A percentile compares a stretch with the other conserved stretches of the same genome.
phyloP scores from a whole-genome alignment of 306 rosid species.

The Herpetospermum pedunculosum region DNA sequence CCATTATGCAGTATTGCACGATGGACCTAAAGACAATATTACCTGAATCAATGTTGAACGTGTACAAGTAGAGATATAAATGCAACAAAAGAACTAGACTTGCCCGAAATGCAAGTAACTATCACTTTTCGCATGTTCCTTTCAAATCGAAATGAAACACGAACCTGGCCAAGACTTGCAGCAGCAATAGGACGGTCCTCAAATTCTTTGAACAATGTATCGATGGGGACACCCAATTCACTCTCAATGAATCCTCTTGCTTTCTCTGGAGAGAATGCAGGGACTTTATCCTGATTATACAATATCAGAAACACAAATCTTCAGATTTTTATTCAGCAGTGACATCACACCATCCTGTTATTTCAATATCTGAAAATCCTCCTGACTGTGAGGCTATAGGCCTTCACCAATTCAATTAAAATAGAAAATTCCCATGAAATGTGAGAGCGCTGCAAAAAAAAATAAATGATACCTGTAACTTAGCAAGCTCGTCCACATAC shows the following conservation, averaged over 20 bases:
- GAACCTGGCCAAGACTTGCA: conserved; percentile 96
- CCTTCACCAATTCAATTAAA: neutral
- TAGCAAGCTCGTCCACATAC: conserved; percentile 87
- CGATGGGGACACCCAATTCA: conserved; percentile 62
- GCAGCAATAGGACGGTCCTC: conserved; percentile 90
- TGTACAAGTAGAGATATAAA: neutral
- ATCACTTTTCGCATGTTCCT: neutral
- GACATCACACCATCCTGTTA: neutral
- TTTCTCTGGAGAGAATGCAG: conserved; percentile 78
- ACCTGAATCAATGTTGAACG: neutral
- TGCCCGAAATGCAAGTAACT: neutral
- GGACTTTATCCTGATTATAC: conserved; percentile 67
- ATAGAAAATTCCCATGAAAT: neutral
- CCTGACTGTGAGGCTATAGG: neutral
- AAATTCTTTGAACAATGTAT: conserved; percentile 57
- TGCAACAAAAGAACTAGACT: neutral
- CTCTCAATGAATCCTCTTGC: conserved; percentile 63
- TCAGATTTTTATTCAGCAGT: neutral
- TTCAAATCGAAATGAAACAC: conserved; percentile 5
- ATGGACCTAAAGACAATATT: conserved; percentile 45
- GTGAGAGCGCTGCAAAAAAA: neutral
- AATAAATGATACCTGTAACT: conserved; percentile 55
- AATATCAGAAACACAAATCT: conserved; percentile 1
- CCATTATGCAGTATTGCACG: conserved; percentile 86
- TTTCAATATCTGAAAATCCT: neutral